Conservation (phyloP, 805 yeast genomes). For the Kodamaea kakaduensis region DNA sequence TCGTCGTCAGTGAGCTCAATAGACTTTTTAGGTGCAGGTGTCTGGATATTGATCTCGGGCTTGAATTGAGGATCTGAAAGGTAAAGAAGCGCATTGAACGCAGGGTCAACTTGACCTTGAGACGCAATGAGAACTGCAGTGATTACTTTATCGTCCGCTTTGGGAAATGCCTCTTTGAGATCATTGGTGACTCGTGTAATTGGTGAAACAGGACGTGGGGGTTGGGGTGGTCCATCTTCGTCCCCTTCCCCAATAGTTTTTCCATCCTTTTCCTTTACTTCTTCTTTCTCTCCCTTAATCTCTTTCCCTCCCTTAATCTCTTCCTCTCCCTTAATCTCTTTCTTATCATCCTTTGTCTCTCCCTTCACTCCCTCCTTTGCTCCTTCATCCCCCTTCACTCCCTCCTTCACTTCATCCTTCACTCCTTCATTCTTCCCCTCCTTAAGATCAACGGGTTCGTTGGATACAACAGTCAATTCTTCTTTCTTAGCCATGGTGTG, state of each 20-base stretch:
- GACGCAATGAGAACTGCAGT: constrained; percentile 84
- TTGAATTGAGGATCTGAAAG: constrained; percentile 67
- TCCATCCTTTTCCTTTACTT: constrained; percentile 1
- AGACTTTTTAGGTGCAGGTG: constrained; percentile 15
- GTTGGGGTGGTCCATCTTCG: constrained; percentile 32
- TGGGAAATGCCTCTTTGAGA: constrained; percentile 83
- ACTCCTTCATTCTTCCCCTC: constrained; percentile 13
- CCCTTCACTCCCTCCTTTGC: too few species aligned
- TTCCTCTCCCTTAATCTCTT: constrained; percentile 4
- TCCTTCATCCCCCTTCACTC: constrained; percentile 3
- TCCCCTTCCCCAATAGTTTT: constrained; percentile 9
- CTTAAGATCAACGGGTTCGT: constrained; percentile 30
- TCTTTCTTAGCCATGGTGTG: constrained; percentile 19
- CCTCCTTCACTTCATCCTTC: constrained; percentile 1
- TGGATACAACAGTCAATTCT: constrained; percentile 26
- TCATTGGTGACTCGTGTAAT: constrained; percentile 51
- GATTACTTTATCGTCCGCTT: constrained; percentile 62
- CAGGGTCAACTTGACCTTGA: constrained; percentile 73
- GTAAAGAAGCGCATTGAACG: constrained; percentile 82
- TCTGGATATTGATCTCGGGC: constrained; percentile 45
- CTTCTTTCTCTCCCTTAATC: constrained; percentile 11
- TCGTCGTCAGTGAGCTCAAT: constrained; percentile 59
- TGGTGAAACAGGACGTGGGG: constrained; percentile 61
- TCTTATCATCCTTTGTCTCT: constrained; percentile 14
- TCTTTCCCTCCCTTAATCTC: constrained; percentile 4